Percentiles rank a stretch among this genome's conserved stretches.
phyloP scores from a whole-genome alignment of 2,329 filamentous ascomycete species.

The Fusarium tjaetaba region DNA sequence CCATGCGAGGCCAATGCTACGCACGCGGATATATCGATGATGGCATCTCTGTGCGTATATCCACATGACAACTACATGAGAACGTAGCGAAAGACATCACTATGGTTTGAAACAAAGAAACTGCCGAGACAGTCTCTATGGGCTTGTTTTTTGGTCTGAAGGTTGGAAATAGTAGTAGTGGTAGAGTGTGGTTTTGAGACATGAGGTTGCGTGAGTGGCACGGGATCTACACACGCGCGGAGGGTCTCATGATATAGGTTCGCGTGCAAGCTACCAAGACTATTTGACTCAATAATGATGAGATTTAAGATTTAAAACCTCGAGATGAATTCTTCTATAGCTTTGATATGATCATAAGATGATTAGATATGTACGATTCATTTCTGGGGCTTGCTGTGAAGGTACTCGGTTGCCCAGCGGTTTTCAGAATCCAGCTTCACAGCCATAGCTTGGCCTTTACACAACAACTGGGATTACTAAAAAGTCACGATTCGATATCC shows the following conservation, averaged over 20 bases:
- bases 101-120: background rate
- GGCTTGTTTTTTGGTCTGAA: rapidly evolving
- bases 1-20: background rate
- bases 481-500: rapidly evolving
- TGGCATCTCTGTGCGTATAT: background rate
- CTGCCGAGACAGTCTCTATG: background rate
- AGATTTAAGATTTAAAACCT: rapidly evolving
- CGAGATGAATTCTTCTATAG: too few species aligned
- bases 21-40: background rate
- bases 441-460: background rate
- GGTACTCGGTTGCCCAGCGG: too few species aligned
- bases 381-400: too few species aligned
- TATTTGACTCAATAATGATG: too few species aligned
- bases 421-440: too few species aligned
- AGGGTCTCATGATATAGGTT: slow-evolving; percentile 19
- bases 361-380: rapidly evolving
- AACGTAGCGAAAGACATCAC: background rate
- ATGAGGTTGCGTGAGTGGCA: slow-evolving; percentile 19
- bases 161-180: too few species aligned
- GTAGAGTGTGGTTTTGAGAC: background rate
- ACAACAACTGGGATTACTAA: background rate
- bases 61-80: slow-evolving; percentile 21
- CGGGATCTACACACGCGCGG: slow-evolving; percentile 14
- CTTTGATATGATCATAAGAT: background rate
- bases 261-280: background rate